These are phyloP conservation scores for Umbilicus rupestris DNA, from an alignment of 164 flowering plant genomes.

Conservation along the genomic window DNA sequence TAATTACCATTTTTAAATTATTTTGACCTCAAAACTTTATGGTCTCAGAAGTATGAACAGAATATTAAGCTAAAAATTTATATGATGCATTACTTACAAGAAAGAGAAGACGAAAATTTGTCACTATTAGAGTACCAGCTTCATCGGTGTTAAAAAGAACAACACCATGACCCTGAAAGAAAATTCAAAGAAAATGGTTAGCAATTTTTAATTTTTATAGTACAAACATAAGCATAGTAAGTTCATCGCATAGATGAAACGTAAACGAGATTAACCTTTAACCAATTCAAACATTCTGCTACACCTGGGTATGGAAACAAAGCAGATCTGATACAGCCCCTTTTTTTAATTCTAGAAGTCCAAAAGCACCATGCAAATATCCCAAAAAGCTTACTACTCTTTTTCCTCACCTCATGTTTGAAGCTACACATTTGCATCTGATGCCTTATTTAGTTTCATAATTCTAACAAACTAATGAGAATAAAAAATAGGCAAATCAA, in stretches of 20 bases:
- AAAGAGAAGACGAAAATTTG: conserved; percentile 86
- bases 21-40: background rate
- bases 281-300: background rate
- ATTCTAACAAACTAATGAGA: too few species aligned
- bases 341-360: background rate
- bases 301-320: background rate
- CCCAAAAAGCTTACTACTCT: background rate
- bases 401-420: too few species aligned
- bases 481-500: too few species aligned
- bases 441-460: too few species aligned
- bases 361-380: background rate
- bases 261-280: background rate
- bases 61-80: background rate
- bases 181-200: background rate
- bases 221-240: background rate
- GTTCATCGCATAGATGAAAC: background rate
- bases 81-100: conserved; percentile 45
- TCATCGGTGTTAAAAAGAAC: conserved; percentile 87
- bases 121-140: conserved; percentile 80
- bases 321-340: background rate
- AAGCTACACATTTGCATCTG: too few species aligned
- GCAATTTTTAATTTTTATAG: background rate
- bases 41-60: background rate
- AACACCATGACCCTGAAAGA: conserved; percentile 68
- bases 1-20: background rate